phyloP scores from a whole-genome alignment of 2,329 filamentous ascomycete genomes.

The Zasmidium cellare region DNA sequence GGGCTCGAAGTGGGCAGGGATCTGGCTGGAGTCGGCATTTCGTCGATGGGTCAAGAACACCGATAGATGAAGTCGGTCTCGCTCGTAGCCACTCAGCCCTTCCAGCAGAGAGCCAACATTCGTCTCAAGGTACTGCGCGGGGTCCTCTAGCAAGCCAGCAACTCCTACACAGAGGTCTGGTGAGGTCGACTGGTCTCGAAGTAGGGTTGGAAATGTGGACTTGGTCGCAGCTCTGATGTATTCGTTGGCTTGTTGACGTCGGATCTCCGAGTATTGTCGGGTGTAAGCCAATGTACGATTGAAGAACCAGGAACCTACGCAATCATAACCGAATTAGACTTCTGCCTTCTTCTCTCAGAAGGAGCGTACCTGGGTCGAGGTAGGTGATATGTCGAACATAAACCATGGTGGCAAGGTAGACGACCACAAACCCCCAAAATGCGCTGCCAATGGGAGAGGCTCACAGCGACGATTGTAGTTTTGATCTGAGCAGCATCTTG shows the following conservation, averaged over 20 bases:
- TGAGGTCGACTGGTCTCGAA: not conserved
- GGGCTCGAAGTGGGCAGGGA: constrained; percentile 43
- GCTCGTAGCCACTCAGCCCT: constrained; percentile 43
- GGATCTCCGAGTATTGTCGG: not conserved
- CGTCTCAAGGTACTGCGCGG: constrained; percentile 40
- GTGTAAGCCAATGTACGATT: not conserved
- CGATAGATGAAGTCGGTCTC: constrained; percentile 43
- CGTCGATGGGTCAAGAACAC: constrained; percentile 46
- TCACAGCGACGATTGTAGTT: not conserved
- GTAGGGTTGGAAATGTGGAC: not conserved
- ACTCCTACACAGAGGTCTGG: not conserved
- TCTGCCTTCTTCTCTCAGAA: too few species aligned
- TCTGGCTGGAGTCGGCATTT: constrained; percentile 33
- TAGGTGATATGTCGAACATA: not conserved
- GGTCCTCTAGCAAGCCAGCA: not conserved
- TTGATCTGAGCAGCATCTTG: not conserved
- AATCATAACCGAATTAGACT: too few species aligned
- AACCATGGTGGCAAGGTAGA: not conserved
- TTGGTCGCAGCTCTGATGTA: not conserved
- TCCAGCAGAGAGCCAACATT: constrained; percentile 47
- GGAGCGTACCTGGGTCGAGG: not conserved
- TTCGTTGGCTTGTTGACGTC: not conserved
- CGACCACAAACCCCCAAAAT: not conserved
- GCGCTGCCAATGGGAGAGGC: not conserved
- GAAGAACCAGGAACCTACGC: not conserved